Base-by-base conservation (phyloP, 768 basidiomycete species). In the Boletellus sp. region DNA sequence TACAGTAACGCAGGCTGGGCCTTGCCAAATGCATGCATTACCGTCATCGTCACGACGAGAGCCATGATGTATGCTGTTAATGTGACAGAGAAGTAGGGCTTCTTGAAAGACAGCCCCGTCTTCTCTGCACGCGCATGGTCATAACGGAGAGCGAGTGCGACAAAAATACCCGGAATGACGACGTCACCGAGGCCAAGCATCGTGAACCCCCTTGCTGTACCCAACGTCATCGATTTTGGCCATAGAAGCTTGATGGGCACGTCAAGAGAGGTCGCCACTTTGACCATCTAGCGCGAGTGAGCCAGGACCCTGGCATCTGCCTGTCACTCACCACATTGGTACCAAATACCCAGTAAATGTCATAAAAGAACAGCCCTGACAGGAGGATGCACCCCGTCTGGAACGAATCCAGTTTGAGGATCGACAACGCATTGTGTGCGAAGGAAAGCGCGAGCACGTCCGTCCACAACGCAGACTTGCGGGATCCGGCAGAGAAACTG, bases 171-270 rank as follows among this genome's bases (percentile, higher is more conserved):
- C 0, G 81, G 82, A 37, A 83, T 67, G 22, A 84, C 81, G 36
- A 95, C 81, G 65, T 96, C 94, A 22, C 94, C 94, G 1, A 98
- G 74, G 2, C 95, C 95, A 26, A 98, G 84, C 84, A 97, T 86
- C 26, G 91, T 87, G 64, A 80, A 88, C 4, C 90, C 91, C 24
- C 75, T 67, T 4, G 66, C 74, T 6, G 69, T 63, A 5, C 74
- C 68, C 56, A 84, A 75, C 1, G 42, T 47, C 19, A 81, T 52
- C 1, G 84, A 84, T 62, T 89, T 91, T 0, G 90, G 84, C 83
- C 86, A 92, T 33, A 94, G 74, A 28, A 98, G 76, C 70, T 96
- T 97, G 72, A 98, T 94, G 17, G 95, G 95, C 23, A 87, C 84
- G 59, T 98, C 92, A 31, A 97, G 78, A 35, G 76, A 81, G 19